Conservation (phyloP, 257 asterid genomes). For the Fraxinus excelsior region DNA sequence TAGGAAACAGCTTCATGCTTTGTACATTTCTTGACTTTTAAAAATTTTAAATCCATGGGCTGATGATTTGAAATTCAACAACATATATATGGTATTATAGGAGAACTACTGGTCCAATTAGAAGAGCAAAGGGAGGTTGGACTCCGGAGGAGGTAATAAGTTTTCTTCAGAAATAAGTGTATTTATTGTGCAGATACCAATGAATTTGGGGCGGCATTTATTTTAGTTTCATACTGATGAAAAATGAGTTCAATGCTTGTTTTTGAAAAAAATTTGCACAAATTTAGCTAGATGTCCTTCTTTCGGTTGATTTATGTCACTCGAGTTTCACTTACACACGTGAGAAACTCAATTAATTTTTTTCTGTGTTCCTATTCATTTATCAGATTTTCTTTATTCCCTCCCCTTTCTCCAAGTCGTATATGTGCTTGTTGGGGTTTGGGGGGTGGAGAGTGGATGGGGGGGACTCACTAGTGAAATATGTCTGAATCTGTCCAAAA, state of each 20-base stretch:
- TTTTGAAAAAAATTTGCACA: conserved; percentile 6
- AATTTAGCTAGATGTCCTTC: background rate
- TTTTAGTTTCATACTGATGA: conserved; percentile 19
- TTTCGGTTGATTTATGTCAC: conserved; percentile 4
- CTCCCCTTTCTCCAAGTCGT: background rate
- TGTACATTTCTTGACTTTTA: background rate
- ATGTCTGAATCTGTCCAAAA: background rate
- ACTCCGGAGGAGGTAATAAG: conserved; percentile 90
- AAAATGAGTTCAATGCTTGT: conserved; percentile 9
- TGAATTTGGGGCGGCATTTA: conserved; percentile 2
- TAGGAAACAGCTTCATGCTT: conserved; percentile 1
- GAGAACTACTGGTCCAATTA: conserved; percentile 94
- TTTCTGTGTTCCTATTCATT: background rate
- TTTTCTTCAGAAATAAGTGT: conserved; percentile 4
- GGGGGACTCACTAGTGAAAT: background rate
- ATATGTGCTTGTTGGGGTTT: background rate
- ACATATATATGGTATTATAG: conserved; percentile 46
- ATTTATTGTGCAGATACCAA: conserved; percentile 21
- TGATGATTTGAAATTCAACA: conserved; percentile 16
- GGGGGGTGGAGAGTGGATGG: background rate
- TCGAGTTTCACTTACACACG: background rate
- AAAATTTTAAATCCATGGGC: conserved; percentile 1
- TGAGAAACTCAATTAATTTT: background rate
- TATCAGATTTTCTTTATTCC: background rate
- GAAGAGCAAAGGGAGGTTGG: conserved; percentile 99